A percentile compares a stretch with the other conserved stretches of the same genome.
phyloP scores from a whole-genome alignment of 225 moss, liverwort and hornwort species.

The Antitrichia curtipendula region DNA sequence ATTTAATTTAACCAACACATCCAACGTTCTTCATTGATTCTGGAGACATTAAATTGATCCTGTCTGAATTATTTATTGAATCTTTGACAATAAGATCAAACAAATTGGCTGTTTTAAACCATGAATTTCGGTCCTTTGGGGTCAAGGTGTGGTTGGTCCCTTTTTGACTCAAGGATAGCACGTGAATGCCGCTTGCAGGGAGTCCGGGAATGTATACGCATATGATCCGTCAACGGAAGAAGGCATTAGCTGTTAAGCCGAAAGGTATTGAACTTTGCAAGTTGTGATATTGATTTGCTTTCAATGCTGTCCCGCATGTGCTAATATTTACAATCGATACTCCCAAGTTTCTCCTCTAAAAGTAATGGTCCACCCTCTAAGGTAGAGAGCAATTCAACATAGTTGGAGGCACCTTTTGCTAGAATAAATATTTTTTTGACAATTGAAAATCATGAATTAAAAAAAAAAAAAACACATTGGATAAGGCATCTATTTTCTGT shows the following conservation, averaged over 20 bases:
- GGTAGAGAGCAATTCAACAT: too few species aligned
- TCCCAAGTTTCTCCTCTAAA: background rate
- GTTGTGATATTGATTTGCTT: background rate
- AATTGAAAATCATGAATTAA: too few species aligned
- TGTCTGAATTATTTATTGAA: background rate
- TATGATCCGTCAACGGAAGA: constrained; percentile 81
- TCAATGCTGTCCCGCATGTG: background rate
- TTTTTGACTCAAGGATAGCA: background rate
- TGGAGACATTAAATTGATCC: background rate
- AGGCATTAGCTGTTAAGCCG: constrained; percentile 46
- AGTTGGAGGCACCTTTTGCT: too few species aligned
- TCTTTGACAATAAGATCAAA: too few species aligned
- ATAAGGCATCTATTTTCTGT: too few species aligned
- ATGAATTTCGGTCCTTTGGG: background rate
- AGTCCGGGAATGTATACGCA: constrained; percentile 81
- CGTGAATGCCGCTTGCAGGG: constrained; percentile 30
- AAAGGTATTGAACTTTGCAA: constrained; percentile 7
- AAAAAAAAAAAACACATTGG: too few species aligned
- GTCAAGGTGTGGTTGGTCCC: background rate
- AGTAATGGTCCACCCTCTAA: background rate
- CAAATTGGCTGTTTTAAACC: background rate
- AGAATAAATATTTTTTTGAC: too few species aligned
- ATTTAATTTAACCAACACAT: background rate
- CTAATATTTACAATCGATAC: background rate
- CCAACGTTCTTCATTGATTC: background rate